Percentiles rank a stretch among this genome's conserved stretches.
These are phyloP conservation scores for Musa beccarii DNA, from an alignment of 176 grass and related monocot species.

Conservation along the genomic window DNA sequence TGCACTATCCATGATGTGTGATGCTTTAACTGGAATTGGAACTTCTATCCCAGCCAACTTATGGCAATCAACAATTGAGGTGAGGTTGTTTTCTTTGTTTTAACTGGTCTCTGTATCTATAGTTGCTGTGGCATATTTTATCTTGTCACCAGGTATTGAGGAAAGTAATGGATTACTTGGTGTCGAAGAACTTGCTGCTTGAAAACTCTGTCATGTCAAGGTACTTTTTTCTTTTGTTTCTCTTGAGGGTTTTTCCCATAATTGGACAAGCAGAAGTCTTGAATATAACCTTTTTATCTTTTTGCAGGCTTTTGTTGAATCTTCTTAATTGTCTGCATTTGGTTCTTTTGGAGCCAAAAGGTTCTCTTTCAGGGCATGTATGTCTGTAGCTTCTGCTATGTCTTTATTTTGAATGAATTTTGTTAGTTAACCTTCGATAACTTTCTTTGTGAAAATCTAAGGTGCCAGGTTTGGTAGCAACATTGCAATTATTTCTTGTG, in stretches of 20 bases:
- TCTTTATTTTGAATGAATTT: constrained; percentile 8
- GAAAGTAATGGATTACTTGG: constrained; percentile 86
- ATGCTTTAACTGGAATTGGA: constrained; percentile 46
- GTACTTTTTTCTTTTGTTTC: constrained; percentile 33
- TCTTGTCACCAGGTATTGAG: constrained; percentile 50
- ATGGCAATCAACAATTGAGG: constrained; percentile 70
- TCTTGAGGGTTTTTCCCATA: constrained; percentile 12
- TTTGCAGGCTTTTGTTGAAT: constrained; percentile 59
- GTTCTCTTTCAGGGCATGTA: constrained; percentile 79
- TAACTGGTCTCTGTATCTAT: neutral
- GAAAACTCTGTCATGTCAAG: constrained; percentile 77
- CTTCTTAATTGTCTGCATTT: constrained; percentile 81
- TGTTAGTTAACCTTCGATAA: constrained; percentile 10
- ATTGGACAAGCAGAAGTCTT: constrained; percentile 13
- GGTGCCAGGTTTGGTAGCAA: constrained; percentile 86
- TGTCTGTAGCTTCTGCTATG: constrained; percentile 24
- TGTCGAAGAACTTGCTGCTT: constrained; percentile 60
- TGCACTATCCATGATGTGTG: constrained; percentile 63
- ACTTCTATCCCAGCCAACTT: constrained; percentile 52
- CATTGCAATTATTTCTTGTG: constrained; percentile 68
- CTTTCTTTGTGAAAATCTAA: constrained; percentile 44
- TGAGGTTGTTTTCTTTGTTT: constrained; percentile 19
- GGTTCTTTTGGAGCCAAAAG: constrained; percentile 71
- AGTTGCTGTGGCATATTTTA: constrained; percentile 16
- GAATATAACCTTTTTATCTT: neutral